These are phyloP conservation scores for Acacia confusa DNA, from an alignment of 306 rosid species.

Conservation along the genomic window DNA sequence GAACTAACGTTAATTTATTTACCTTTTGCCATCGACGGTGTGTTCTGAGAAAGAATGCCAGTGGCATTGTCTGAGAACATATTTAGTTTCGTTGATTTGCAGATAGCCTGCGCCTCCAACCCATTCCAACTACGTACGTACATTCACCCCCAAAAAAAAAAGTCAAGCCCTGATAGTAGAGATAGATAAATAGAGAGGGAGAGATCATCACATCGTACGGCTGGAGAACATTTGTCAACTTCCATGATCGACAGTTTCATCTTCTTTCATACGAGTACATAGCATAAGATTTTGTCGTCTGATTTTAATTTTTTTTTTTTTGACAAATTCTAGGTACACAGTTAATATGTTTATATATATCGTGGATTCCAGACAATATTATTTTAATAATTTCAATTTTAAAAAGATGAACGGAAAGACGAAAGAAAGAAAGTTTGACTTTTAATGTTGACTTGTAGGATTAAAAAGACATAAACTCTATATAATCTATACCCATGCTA, in stretches of 20 bases:
- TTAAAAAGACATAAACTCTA: neutral
- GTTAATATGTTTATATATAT: neutral
- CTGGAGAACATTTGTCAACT: neutral
- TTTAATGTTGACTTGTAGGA: neutral
- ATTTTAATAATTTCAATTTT: neutral
- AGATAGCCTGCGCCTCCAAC: conserved; percentile 44
- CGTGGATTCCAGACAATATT: neutral
- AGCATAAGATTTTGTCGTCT: neutral
- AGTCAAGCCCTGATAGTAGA: neutral
- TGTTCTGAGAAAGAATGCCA: conserved; percentile 92
- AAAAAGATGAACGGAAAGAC: neutral
- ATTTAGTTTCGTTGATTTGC: conserved; percentile 48
- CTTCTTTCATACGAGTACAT: neutral
- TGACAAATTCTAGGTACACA: neutral
- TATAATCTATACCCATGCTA: neutral
- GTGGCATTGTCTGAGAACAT: conserved; percentile 57
- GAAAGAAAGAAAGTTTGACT: neutral
- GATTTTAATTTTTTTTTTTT: neutral
- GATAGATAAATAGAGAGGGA: neutral
- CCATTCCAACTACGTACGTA: conserved; percentile 46
- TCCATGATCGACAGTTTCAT: neutral
- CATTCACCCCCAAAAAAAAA: conserved; percentile 6
- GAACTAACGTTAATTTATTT: neutral
- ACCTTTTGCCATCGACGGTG: conserved; percentile 56
- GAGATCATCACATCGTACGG: neutral